Conservation (phyloP, 2,329 filamentous ascomycete species). For the Calycina herbarum region DNA sequence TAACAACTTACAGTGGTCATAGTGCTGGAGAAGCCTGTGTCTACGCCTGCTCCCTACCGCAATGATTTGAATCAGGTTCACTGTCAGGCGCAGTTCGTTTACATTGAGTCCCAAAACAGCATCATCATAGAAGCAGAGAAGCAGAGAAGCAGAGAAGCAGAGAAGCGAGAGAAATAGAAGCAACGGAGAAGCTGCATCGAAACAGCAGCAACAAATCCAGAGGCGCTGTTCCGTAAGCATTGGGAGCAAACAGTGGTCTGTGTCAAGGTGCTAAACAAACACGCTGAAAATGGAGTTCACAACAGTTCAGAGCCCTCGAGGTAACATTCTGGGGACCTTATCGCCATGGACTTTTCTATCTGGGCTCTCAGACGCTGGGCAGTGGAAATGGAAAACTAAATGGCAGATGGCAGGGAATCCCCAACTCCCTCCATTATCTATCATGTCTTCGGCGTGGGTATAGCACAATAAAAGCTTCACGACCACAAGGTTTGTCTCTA, state of each 20-base stretch:
- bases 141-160: neutral
- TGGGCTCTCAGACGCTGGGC: neutral
- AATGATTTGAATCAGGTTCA: neutral
- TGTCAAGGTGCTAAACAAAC: neutral
- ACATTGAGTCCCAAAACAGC: neutral
- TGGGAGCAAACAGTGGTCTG: neutral
- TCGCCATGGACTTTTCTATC: neutral
- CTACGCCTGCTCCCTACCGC: neutral
- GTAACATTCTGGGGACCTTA: neutral
- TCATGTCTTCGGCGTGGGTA: constrained; percentile 1
- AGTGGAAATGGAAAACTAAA: neutral
- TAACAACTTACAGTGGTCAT: neutral
- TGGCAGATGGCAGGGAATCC: constrained; percentile 3
- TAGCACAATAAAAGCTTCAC: constrained; percentile 11
- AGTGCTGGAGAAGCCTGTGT: neutral
- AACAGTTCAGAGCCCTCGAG: neutral
- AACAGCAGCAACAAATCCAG: constrained; percentile 10
- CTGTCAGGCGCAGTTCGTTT: neutral
- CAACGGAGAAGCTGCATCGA: constrained; percentile 7
- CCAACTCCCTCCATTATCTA: neutral
- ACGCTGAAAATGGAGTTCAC: neutral
- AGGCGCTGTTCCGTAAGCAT: neutral
- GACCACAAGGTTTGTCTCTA: constrained; percentile 9
- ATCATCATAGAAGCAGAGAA: neutral
- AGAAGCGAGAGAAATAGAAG: constrained; percentile 3